Evolutionary conservation across 176 grass and related monocot genomes (phyloP), one percentile per base, ranked within the genome.

Genomic region (Tillandsia fasciculata): DNA sequence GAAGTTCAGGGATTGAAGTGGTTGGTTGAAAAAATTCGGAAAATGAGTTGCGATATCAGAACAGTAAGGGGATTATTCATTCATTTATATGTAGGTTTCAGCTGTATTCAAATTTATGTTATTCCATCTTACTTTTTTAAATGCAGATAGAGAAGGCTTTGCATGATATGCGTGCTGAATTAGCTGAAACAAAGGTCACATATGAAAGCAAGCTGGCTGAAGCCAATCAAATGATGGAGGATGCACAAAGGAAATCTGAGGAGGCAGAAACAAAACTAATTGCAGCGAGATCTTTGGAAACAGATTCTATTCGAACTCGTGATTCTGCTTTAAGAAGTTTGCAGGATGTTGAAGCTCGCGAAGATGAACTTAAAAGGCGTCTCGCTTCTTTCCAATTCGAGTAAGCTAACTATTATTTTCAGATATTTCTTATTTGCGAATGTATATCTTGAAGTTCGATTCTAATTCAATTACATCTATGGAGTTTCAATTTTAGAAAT

Each of bases 101-200:
- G 33, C 4, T 7, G 4, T 42, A 42, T 42, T 42, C 5, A 6
- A 42, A 42, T 42, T 42, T 42, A 42, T 42, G 64, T 83, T 52
- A 73, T 68, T 73, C 7, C 1, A 2, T 61, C 8, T 9, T 61
- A 9, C 28, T 80, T 14, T 53, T 84, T 42, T 23, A 64, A 74
- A 75, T 85, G 49, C 77, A 99, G 94, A 91, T 99, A 68, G 94
- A 99, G 79, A 99, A 84, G 13, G 87, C 94, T 72, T 57, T 93
- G 67, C 87, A 90, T 63, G 84, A 93, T 76, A 93, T 87, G 65
- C 80, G 80, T 63, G 82, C 28, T 2, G 94, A 99, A 82, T 73
- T 72, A 49, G 94, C 94, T 71, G 94, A 99, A 78, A 57, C 77
- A 85, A 99, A 90, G 70, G 53, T 93, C 65, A 74, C 89, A 52